Evolutionary conservation across 208 protist genomes (phyloP), one percentile per base, ranked within the genome.

Genomic region (Phytomonas francai): DNA sequence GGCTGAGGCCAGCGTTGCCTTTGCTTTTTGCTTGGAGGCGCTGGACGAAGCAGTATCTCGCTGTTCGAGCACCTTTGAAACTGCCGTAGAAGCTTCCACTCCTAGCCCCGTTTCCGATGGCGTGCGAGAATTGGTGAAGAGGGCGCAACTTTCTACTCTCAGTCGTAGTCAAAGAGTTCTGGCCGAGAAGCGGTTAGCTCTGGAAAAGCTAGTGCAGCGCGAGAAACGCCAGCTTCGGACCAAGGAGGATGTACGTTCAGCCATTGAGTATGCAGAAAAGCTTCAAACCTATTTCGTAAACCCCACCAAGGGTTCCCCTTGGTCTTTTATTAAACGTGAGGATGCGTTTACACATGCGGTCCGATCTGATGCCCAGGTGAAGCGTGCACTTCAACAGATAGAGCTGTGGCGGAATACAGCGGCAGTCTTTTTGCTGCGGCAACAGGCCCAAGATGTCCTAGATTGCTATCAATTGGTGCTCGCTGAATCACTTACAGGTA

Each of bases 11-110:
- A 91, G 86, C 45, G 63, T 39, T 0, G 79, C 78, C 39, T 95
- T 95, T 59, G 59, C 71, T 12, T 95, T 88, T 72, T 95, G 87
- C 63, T 84, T 92, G 73, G 79, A 87, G 58, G 79, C 85, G 68
- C 73, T 95, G 16, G 76, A 91, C 42, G 51, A 64, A 0, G 84
- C 83, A 14, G 73, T 90, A 3, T 39, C 75, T 80, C 22, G 33
- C 34, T 9, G 82, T 78, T 11, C 51, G 67, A 22, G 42, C 31
- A 19, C 62, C 42, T 1, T 83, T 78, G 54, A 65, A 71, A 27
- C 59, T 34, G 33, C 63, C 69, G 19, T 29, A 49, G 30, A 39
- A 39, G 30, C 65, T 14, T 25, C 63, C 59, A 74, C 73, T 2
- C 73, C 81, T 11, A 81, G 81, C 31, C 76, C 73, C 16, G 22